Conservation (phyloP, 2,329 filamentous ascomycete species). For the Diaporthe nobilis region DNA sequence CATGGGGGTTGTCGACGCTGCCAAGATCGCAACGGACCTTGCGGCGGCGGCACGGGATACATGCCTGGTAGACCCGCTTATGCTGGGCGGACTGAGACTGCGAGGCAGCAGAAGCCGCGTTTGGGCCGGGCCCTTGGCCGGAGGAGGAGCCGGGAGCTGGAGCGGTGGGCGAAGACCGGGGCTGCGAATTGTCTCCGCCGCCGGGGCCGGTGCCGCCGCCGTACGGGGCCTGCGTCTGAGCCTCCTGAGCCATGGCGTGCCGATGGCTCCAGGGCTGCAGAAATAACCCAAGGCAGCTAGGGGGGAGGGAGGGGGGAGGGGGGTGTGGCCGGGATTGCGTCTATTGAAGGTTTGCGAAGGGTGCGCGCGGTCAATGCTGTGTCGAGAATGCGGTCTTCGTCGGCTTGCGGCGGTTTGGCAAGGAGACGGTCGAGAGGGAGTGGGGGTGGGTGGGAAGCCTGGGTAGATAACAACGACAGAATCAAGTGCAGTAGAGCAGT, state of each 20-base stretch:
- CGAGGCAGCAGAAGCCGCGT: slow-evolving; percentile 42
- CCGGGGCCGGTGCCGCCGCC: slow-evolving; percentile 13
- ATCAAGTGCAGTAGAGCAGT: background rate
- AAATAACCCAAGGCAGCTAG: slow-evolving; percentile 13
- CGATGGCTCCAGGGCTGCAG: slow-evolving; percentile 34
- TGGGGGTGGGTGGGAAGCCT: slow-evolving; percentile 32
- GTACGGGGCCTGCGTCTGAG: slow-evolving; percentile 1
- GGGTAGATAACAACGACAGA: slow-evolving; percentile 28
- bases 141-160: slow-evolving; percentile 37
- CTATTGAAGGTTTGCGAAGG: slow-evolving; percentile 34
- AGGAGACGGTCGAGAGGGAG: slow-evolving; percentile 22
- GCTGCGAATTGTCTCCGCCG: slow-evolving; percentile 31
- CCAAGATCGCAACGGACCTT: slow-evolving; percentile 75
- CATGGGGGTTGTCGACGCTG: slow-evolving; percentile 92
- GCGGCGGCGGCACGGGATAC: slow-evolving; percentile 72
- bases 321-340: slow-evolving; percentile 15
- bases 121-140: slow-evolving; percentile 41
- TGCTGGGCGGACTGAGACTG: slow-evolving; percentile 57
- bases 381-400: slow-evolving; percentile 38
- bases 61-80: slow-evolving; percentile 75
- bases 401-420: slow-evolving; percentile 42
- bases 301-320: background rate
- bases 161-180: slow-evolving; percentile 40
- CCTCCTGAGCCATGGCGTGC: slow-evolving; percentile 38
- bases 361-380: slow-evolving; percentile 33